phyloP scores from a whole-genome alignment of 805 yeast genomes.

The Komagataella pastoris region DNA sequence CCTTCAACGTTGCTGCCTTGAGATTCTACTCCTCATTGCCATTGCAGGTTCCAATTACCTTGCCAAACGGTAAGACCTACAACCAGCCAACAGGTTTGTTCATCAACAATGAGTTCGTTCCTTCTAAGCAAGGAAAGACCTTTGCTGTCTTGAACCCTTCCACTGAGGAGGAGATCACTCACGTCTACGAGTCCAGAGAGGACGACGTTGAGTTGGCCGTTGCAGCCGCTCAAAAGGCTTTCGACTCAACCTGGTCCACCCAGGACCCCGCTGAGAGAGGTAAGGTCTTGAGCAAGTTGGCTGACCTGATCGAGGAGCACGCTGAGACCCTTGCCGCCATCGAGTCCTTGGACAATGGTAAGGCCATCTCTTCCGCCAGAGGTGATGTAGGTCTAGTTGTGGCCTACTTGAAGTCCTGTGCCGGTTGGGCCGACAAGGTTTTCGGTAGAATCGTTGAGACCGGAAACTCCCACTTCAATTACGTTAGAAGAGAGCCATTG shows the following conservation, averaged over 20 bases:
- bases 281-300: conserved; percentile 50
- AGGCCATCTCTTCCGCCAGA: conserved; percentile 54
- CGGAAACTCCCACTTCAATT: conserved; percentile 59
- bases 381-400: conserved; percentile 67
- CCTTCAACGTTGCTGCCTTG: conserved; percentile 3
- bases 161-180: conserved; percentile 56
- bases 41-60: conserved; percentile 30
- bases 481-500: conserved; percentile 78
- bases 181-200: conserved; percentile 60
- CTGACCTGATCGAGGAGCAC: conserved; percentile 64
- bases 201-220: conserved; percentile 82
- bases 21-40: conserved; percentile 19
- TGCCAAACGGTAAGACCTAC: conserved; percentile 55
- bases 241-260: conserved; percentile 52
- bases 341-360: conserved; percentile 86
- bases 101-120: conserved; percentile 50
- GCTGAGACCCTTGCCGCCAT: conserved; percentile 62
- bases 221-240: conserved; percentile 71
- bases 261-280: conserved; percentile 61
- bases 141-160: conserved; percentile 55
- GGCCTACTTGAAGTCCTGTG: conserved; percentile 67
- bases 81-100: conserved; percentile 41
- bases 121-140: conserved; percentile 41
- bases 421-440: conserved; percentile 86
- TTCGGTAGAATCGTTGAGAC: conserved; percentile 68